Evolutionary conservation across 495 filamentous ascomycete genomes (phyloP), one percentile per base, ranked within the genome.

Genomic region (Podospora tetraspora): DNA sequence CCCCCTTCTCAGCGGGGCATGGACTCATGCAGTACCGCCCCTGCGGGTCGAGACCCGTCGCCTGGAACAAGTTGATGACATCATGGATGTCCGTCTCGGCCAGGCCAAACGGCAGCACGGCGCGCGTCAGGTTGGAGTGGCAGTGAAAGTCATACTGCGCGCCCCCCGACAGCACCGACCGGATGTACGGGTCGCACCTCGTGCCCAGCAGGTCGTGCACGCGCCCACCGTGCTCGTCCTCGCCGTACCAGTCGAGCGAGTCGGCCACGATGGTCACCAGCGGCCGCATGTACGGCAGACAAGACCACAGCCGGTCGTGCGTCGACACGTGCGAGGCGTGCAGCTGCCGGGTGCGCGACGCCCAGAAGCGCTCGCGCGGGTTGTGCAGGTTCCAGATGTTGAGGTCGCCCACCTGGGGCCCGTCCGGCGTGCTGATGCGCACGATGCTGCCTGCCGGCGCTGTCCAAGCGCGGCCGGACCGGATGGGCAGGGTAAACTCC

Each of bases 51-150:
- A 93, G 74, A 0, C 90, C 90, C 0, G 91, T 93, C 25, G 92
- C 90, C 73, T 93, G 90, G 71, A 95, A 94, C 24, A 94, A 83
- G 74, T 94, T 93, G 63, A 94, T 78, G 1, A 94, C 90, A 78
- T 94, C 90, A 70, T 93, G 91, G 12, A 93, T 86, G 78, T 93
- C 90, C 58, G 84, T 78, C 75, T 94, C 91, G 11, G 82, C 85
- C 62, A 93, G 71, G 0, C 89, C 90, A 73, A 84, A 88, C 0
- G 87, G 88, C 1, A 88, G 72, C 29, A 93, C 84, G 0, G 91
- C 88, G 3, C 91, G 86, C 6, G 86, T 88, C 22, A 95, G 84
- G 70, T 95, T 95, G 22, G 89, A 92, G 73, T 92, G 91, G 77
- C 91, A 94, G 73, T 94, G 90, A 76, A 86, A 93, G 71, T 94